Conservation (phyloP, 1,284 basidiomycete genomes). For the Prillingera fragicola region DNA sequence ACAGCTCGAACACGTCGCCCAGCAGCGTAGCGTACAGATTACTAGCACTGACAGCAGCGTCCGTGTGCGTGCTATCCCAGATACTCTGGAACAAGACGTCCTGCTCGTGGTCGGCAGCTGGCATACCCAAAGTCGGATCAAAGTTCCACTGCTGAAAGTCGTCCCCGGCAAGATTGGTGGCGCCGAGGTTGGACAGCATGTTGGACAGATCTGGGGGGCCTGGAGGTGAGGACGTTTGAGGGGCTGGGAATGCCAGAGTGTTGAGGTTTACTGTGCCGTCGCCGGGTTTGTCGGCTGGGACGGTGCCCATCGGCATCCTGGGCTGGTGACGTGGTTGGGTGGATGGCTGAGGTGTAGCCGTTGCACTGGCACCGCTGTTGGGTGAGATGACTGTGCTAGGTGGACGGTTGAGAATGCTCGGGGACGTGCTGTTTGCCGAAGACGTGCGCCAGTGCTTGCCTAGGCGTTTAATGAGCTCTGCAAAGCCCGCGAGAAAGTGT, state of each 20-base stretch:
- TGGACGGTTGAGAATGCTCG: not conserved
- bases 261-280: not conserved
- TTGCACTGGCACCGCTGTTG: not conserved
- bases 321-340: not conserved
- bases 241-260: not conserved
- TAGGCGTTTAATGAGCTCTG: slow-evolving; percentile 6
- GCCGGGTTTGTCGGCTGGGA: not conserved
- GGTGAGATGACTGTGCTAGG: not conserved
- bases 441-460: slow-evolving; percentile 14
- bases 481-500: slow-evolving; percentile 15
- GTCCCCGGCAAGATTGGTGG: no score
- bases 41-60: not conserved
- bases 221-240: no score
- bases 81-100: slow-evolving; percentile 10
- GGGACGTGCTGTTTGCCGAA: not conserved
- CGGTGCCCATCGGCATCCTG: not conserved
- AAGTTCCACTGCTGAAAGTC: slow-evolving; percentile 12
- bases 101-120: slow-evolving; percentile 14
- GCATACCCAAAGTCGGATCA: slow-evolving; percentile 15
- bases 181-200: no score
- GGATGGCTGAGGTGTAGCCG: not conserved
- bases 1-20: slow-evolving; percentile 9
- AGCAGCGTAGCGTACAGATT: slow-evolving; percentile 17
- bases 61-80: slow-evolving; percentile 6
- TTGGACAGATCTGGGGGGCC: no score